A percentile compares a stretch with the other conserved stretches of the same genome.
Conservation (phyloP, 2,329 filamentous ascomycete species). For the Arthrobotrys entomopaga region DNA sequence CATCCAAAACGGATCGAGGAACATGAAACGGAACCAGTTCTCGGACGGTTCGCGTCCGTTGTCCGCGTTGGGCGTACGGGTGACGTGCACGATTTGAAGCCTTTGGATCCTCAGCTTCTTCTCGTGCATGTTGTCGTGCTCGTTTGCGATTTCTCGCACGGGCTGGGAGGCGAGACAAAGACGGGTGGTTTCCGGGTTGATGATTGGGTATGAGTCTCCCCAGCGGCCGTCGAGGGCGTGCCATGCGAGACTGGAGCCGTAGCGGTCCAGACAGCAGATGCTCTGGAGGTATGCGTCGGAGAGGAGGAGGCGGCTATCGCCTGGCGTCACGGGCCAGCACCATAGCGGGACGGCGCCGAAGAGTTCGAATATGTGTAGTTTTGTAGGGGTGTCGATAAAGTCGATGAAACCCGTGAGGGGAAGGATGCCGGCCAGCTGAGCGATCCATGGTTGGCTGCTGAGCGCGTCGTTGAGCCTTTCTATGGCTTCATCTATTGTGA, state of each 20-base stretch:
- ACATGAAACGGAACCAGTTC: constrained; percentile 28
- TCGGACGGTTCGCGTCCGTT: constrained; percentile 12
- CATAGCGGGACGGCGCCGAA: constrained; percentile 40
- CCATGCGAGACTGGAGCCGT: constrained; percentile 36
- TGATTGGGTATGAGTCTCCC: constrained; percentile 40
- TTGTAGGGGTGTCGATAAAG: constrained; percentile 41
- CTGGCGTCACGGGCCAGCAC: constrained; percentile 40
- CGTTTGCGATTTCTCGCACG: constrained; percentile 24
- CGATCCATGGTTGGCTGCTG: constrained; percentile 23
- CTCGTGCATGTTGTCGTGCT: constrained; percentile 41
- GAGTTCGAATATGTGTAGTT: constrained; percentile 44
- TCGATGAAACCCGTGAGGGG: constrained; percentile 47
- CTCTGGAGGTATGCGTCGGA: constrained; percentile 38
- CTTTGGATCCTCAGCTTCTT: constrained; percentile 37
- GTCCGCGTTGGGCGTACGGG: constrained; percentile 16
- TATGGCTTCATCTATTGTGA: constrained; percentile 28
- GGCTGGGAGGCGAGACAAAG: constrained; percentile 37
- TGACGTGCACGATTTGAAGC: constrained; percentile 31
- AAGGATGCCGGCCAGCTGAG: constrained; percentile 35
- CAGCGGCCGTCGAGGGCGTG: constrained; percentile 43
- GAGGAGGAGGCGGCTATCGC: constrained; percentile 42
- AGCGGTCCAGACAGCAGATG: constrained; percentile 44
- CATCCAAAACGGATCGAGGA: constrained; percentile 41
- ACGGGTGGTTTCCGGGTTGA: constrained; percentile 36
- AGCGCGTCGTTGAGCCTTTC: constrained; percentile 28